phyloP scores from a whole-genome alignment of 1,284 basidiomycete genomes.

The Schizophyllum amplum region DNA sequence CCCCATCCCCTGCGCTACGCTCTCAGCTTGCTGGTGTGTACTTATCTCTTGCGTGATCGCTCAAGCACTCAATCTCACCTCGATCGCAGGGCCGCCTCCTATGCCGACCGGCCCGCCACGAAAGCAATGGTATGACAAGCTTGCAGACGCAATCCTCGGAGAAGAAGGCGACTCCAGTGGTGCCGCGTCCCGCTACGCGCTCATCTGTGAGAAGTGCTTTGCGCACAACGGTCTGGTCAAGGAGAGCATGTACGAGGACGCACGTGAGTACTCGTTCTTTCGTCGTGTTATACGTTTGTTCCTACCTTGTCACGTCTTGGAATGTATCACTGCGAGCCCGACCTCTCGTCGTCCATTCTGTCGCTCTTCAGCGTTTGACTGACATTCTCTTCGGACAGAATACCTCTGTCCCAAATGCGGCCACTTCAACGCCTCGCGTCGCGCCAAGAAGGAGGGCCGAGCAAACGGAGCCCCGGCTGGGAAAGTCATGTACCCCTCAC shows the following conservation, averaged over 20 bases:
- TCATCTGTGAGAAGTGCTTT: slow-evolving; percentile 93
- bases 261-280: slow-evolving; percentile 55
- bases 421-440: slow-evolving; percentile 57
- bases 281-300: no score
- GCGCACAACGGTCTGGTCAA: slow-evolving; percentile 91
- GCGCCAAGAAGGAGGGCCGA: slow-evolving; percentile 22
- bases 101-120: slow-evolving; percentile 42
- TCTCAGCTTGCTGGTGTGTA: no score
- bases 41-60: no score
- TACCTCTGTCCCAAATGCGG: slow-evolving; percentile 72
- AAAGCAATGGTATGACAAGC: slow-evolving; percentile 83
- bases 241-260: slow-evolving; percentile 82
- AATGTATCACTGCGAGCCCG: no score
- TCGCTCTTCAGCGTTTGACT: no score
- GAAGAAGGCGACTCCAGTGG: slow-evolving; percentile 51
- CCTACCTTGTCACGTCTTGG: no score
- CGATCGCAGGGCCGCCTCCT: neutral
- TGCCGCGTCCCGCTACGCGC: slow-evolving; percentile 69
- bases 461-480: neutral
- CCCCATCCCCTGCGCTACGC: neutral
- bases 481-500: neutral
- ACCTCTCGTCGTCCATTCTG: no score
- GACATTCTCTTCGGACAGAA: no score
- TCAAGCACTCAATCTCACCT: no score
- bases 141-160: slow-evolving; percentile 81